Evolutionary conservation across 2,329 filamentous ascomycete species (phyloP).

Genomic region (Paecilomyces formosus): DNA sequence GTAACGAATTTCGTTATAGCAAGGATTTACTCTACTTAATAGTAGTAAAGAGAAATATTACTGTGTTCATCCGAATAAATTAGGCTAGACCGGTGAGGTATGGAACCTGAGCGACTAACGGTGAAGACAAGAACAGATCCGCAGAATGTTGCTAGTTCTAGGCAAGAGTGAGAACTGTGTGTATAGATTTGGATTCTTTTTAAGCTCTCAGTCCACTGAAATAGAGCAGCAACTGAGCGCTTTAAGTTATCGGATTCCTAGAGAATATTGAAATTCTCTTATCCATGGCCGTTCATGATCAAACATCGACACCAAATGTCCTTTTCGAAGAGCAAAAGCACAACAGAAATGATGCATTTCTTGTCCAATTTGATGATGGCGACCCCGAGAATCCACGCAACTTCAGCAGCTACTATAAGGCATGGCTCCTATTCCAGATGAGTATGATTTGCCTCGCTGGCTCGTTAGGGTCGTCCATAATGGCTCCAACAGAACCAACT

Average conservation of each 20-base stretch:
- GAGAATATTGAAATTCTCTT: not conserved
- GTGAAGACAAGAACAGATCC: not conserved
- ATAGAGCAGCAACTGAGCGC: not conserved
- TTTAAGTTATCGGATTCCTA: not conserved
- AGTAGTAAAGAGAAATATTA: not conserved
- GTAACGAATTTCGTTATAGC: no score
- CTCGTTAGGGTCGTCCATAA: conserved; percentile 44
- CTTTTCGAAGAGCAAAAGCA: not conserved
- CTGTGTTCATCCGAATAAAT: not conserved
- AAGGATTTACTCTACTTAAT: no score
- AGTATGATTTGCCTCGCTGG: conserved; percentile 44
- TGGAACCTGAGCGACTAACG: not conserved
- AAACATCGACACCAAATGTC: not conserved
- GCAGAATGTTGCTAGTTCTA: not conserved
- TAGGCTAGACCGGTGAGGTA: not conserved
- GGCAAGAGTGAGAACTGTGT: not conserved
- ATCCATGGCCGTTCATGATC: not conserved
- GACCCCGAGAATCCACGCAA: conserved; percentile 42
- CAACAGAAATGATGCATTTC: not conserved
- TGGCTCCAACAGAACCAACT: conserved; percentile 37
- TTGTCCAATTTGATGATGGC: conserved; percentile 1
- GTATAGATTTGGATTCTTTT: not conserved
- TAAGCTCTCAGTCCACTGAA: not conserved
- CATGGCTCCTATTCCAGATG: conserved; percentile 42
- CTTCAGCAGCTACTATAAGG: conserved; percentile 36